These are phyloP conservation scores for Dictyophora rubrovolvata DNA, from an alignment of 768 basidiomycete species.

Conservation along the genomic window DNA sequence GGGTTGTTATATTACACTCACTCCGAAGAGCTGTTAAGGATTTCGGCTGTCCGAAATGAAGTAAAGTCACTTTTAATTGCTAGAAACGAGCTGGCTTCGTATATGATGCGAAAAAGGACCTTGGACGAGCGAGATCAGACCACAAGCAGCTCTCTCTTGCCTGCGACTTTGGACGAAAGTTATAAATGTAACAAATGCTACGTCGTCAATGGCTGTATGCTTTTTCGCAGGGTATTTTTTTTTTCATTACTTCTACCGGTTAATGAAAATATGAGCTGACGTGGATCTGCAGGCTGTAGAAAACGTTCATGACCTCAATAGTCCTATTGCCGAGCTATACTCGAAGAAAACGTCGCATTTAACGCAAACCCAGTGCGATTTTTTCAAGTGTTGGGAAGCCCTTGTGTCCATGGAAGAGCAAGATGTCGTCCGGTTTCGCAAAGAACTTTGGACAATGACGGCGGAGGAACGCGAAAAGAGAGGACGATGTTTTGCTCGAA, in stretches of 20 bases:
- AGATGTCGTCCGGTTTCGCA: conserved; percentile 72
- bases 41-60: conserved; percentile 74
- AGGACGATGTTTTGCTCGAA: conserved; percentile 77
- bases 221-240: conserved; percentile 71
- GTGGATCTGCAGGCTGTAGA: conserved; percentile 58
- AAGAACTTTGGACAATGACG: conserved; percentile 89
- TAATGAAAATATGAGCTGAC: neutral
- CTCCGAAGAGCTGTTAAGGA: conserved; percentile 74
- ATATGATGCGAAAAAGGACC: conserved; percentile 47
- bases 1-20: conserved; percentile 95
- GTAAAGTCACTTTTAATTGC: conserved; percentile 70
- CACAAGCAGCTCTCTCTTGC: conserved; percentile 52
- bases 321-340: conserved; percentile 53
- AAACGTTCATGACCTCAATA: conserved; percentile 39
- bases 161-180: conserved; percentile 77
- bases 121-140: neutral
- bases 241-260: neutral
- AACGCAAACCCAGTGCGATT: conserved; percentile 50
- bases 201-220: conserved; percentile 78
- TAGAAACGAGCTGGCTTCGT: conserved; percentile 77
- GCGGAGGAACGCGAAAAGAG: conserved; percentile 68
- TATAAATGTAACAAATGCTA: conserved; percentile 75
- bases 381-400: conserved; percentile 88
- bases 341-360: conserved; percentile 74
- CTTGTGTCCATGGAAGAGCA: conserved; percentile 81